phyloP scores from a whole-genome alignment of 73 alveolate genomes.

The Paramecium caudatum region DNA sequence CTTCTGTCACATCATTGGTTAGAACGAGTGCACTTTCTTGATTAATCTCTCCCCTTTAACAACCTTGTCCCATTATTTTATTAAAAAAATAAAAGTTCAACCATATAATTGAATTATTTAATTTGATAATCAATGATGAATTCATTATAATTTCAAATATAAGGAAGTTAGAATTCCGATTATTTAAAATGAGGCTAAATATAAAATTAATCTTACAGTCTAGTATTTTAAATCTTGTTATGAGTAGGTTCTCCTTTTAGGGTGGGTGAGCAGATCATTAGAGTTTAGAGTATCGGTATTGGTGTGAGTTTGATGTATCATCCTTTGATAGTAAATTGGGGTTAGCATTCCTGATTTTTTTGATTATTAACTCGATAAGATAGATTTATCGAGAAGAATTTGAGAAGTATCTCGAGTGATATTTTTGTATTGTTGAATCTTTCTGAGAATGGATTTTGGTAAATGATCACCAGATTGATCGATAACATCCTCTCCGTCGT shows the following conservation, averaged over 20 bases:
- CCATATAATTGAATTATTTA: too few species aligned
- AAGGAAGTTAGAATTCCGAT: conserved; percentile 35
- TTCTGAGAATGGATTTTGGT: conserved; percentile 20
- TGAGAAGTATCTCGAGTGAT: conserved; percentile 8
- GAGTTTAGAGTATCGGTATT: conserved; percentile 16
- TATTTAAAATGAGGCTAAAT: conserved; percentile 25
- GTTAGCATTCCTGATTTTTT: conserved; percentile 10
- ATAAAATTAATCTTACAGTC: not conserved
- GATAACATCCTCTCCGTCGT: conserved; percentile 4
- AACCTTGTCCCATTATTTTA: not conserved
- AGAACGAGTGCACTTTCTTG: not conserved
- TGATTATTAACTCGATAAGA: conserved; percentile 26
- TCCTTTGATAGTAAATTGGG: conserved; percentile 7
- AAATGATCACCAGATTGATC: conserved; percentile 35
- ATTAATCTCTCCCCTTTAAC: not conserved
- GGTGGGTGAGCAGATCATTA: conserved; percentile 19
- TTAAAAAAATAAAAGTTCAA: too few species aligned
- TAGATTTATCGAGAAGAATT: not conserved
- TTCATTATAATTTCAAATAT: not conserved
- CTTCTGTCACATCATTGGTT: not conserved
- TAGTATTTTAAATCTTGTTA: conserved; percentile 15
- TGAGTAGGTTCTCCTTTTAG: conserved; percentile 23
- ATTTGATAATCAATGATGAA: not conserved
- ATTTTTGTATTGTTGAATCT: not conserved
- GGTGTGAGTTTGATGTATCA: conserved; percentile 41